A percentile compares a stretch with the other conserved stretches of the same genome.
phyloP scores from a whole-genome alignment of 1,284 basidiomycete species.

The Mycena citricolor region DNA sequence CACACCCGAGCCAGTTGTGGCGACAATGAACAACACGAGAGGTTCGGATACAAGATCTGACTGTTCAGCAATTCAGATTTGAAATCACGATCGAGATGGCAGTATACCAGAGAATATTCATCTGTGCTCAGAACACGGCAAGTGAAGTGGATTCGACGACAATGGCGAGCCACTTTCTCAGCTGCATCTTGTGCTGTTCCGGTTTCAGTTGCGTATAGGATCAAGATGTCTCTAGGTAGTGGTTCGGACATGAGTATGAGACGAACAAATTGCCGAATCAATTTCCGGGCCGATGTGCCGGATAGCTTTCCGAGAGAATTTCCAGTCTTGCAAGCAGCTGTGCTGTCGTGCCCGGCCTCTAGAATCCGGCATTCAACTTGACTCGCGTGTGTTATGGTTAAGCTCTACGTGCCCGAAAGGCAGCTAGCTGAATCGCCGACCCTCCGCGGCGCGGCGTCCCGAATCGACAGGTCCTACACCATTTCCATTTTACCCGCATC shows the following conservation, averaged over 20 bases:
- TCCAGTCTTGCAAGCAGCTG: no score
- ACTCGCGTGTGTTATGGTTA: no score
- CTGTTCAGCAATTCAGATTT: slow-evolving; percentile 39
- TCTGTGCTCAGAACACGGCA: slow-evolving; percentile 68
- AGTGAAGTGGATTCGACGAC: slow-evolving; percentile 61
- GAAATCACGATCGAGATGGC: slow-evolving; percentile 6
- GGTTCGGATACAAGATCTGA: slow-evolving; percentile 69
- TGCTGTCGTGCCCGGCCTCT: no score
- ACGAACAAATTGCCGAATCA: background rate
- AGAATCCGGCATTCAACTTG: no score
- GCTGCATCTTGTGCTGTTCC: slow-evolving; percentile 87
- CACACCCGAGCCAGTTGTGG: slow-evolving; percentile 89
- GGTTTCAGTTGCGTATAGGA: slow-evolving; percentile 90
- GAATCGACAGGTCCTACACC: no score
- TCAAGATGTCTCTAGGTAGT: slow-evolving; percentile 44
- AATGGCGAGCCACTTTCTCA: slow-evolving; percentile 74
- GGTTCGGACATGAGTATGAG: background rate
- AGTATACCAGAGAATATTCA: slow-evolving; percentile 62
- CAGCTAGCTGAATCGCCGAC: no score
- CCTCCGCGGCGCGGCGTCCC: no score
- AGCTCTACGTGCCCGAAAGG: no score
- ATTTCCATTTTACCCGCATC: no score
- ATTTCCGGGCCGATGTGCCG: no score
- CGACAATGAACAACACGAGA: slow-evolving; percentile 85
- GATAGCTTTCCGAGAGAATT: no score